Percentiles rank a stretch among this genome's conserved stretches.
Conservation (phyloP, 768 basidiomycete species). For the Boletales sp. region DNA sequence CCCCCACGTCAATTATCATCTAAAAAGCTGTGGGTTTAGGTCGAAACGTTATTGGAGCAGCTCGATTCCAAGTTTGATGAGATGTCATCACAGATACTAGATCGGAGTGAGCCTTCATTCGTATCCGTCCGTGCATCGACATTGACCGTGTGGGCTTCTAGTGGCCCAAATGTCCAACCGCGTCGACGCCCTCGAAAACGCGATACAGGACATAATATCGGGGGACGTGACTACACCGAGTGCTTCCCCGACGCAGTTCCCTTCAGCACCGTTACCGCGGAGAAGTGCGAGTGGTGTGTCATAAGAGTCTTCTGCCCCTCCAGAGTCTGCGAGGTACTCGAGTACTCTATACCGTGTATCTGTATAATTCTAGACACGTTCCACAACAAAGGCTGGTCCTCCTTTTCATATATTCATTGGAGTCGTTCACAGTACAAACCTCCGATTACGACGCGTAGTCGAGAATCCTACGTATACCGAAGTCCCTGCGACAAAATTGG, state of each 20-base stretch:
- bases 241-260: conserved; percentile 53
- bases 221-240: conserved; percentile 52
- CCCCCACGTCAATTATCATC: background rate
- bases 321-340: background rate
- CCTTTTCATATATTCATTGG: too few relatives aligned
- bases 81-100: conserved; percentile 87
- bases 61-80: conserved; percentile 90
- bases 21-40: conserved; percentile 41
- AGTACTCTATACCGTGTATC: conserved; percentile 10
- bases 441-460: conserved; percentile 9
- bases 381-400: background rate
- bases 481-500: conserved; percentile 5
- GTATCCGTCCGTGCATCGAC: background rate
- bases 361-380: conserved; percentile 4
- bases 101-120: conserved; percentile 51
- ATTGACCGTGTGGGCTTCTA: conserved; percentile 29
- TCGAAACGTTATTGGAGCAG: conserved; percentile 83
- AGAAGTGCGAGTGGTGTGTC: conserved; percentile 39
- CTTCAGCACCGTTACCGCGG: conserved; percentile 34
- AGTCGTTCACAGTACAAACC: background rate
- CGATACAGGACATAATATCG: conserved; percentile 91
- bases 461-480: conserved; percentile 5
- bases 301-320: conserved; percentile 7
- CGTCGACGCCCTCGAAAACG: conserved; percentile 84
- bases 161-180: conserved; percentile 93